Percentiles rank a stretch among this genome's conserved stretches.
Evolutionary conservation across 2,329 filamentous ascomycete genomes (phyloP).

Genomic region (Colletotrichum godetiae): DNA sequence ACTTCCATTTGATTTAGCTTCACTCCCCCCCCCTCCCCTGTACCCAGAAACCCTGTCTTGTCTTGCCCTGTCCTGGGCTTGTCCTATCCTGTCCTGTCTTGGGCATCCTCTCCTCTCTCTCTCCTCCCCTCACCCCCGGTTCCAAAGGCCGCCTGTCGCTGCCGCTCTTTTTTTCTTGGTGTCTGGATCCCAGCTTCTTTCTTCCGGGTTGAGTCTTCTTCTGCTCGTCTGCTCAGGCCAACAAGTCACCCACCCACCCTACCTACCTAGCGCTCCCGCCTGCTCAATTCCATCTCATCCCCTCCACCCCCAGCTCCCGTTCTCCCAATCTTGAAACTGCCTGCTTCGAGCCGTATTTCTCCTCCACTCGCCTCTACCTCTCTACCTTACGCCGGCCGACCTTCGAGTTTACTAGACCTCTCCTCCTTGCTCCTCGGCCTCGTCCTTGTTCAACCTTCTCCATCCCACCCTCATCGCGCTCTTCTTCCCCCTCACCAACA

Average conservation of each 20-base stretch:
- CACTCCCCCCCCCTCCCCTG: constrained; percentile 20
- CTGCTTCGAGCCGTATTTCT: constrained; percentile 20
- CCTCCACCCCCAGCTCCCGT: constrained; percentile 35
- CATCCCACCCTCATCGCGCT: constrained; percentile 2
- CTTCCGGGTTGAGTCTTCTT: not conserved
- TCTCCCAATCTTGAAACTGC: constrained; percentile 31
- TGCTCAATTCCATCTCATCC: constrained; percentile 37
- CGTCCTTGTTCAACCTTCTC: constrained; percentile 3
- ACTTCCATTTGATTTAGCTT: not conserved
- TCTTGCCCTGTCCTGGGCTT: constrained; percentile 32
- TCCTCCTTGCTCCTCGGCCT: constrained; percentile 28
- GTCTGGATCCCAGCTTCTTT: not conserved
- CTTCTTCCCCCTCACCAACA: not conserved
- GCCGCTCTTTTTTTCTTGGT: not conserved
- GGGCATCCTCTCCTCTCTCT: not conserved
- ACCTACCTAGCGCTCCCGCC: constrained; percentile 26
- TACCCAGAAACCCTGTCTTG: constrained; percentile 25
- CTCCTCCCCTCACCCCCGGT: constrained; percentile 4
- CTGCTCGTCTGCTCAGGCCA: constrained; percentile 22
- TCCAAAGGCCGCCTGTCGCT: constrained; percentile 23
- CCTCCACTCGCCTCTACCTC: constrained; percentile 22
- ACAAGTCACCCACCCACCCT: constrained; percentile 14
- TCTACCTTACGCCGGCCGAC: constrained; percentile 3
- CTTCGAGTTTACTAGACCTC: constrained; percentile 22
- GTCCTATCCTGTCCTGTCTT: not conserved